phyloP scores from a whole-genome alignment of 83 land plant species.

The Picea engelmannii region DNA sequence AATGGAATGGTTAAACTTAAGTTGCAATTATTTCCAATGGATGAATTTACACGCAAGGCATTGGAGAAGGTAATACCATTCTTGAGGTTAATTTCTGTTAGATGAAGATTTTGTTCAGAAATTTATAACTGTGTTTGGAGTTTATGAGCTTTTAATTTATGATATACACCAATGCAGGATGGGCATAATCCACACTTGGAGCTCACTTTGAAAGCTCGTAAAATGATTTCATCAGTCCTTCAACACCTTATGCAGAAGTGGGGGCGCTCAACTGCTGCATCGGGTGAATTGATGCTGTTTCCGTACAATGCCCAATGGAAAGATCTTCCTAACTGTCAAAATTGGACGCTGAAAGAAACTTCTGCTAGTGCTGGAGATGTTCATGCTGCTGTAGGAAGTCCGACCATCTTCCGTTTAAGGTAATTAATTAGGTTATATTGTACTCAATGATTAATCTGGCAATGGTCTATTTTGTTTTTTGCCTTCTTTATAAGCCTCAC shows the following conservation, averaged over 20 bases:
- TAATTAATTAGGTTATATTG: constrained; percentile 11
- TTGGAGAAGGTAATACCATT: constrained; percentile 61
- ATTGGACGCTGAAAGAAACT: constrained; percentile 56
- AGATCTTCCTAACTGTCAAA: constrained; percentile 19
- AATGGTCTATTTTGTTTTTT: neutral
- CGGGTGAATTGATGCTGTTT: constrained; percentile 61
- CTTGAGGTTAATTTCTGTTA: neutral
- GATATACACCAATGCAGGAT: constrained; percentile 50
- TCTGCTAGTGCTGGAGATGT: constrained; percentile 54
- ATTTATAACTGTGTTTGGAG: neutral
- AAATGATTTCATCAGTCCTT: constrained; percentile 74
- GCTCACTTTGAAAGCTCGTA: constrained; percentile 76
- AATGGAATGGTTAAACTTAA: constrained; percentile 46
- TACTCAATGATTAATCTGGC: neutral
- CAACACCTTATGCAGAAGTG: constrained; percentile 81
- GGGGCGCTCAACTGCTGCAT: constrained; percentile 62
- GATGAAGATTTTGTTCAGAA: neutral
- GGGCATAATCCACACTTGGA: constrained; percentile 83
- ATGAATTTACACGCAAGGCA: constrained; percentile 68
- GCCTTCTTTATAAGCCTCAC: neutral
- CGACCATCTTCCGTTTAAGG: constrained; percentile 65
- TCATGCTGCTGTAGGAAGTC: constrained; percentile 49
- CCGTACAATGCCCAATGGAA: constrained; percentile 42
- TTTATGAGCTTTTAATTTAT: neutral
- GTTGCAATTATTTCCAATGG: constrained; percentile 80